Evolutionary conservation across 2,329 filamentous ascomycete species (phyloP).

Genomic region (Aspergillus pseudonomiae): DNA sequence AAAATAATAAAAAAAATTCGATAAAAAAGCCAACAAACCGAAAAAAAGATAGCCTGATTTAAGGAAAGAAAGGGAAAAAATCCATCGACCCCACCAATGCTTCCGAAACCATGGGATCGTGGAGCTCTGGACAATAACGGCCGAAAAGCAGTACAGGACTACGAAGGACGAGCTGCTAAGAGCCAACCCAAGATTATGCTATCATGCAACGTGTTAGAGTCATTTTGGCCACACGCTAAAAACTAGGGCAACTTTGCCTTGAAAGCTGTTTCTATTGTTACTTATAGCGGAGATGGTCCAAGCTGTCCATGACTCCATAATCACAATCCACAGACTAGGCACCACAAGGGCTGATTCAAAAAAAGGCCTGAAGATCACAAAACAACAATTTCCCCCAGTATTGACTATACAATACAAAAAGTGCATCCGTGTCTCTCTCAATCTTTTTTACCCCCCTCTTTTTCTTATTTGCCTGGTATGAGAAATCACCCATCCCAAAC

Average conservation of each 20-base stretch:
- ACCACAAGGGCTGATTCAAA: neutral
- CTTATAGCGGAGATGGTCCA: conserved; percentile 1
- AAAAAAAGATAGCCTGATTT: neutral
- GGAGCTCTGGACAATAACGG: conserved; percentile 3
- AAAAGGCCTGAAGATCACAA: neutral
- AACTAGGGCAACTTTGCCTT: conserved; percentile 2
- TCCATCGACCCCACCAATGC: conserved; percentile 1
- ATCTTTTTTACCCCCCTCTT: neutral
- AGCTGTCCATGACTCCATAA: neutral
- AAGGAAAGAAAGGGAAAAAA: neutral
- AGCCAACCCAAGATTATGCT: neutral
- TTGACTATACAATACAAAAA: neutral
- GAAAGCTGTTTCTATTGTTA: neutral
- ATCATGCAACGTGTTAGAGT: neutral
- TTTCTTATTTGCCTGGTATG: neutral
- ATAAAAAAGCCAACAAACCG: neutral
- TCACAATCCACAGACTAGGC: neutral
- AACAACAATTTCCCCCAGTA: neutral
- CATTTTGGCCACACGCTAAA: neutral
- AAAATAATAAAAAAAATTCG: conserved; percentile 1
- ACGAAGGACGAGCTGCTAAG: neutral
- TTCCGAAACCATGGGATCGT: conserved; percentile 2
- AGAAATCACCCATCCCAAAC: neutral
- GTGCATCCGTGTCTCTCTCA: neutral
- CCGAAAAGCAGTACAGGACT: neutral